phyloP scores from a whole-genome alignment of 257 asterid genomes.

The Perilla frutescens region DNA sequence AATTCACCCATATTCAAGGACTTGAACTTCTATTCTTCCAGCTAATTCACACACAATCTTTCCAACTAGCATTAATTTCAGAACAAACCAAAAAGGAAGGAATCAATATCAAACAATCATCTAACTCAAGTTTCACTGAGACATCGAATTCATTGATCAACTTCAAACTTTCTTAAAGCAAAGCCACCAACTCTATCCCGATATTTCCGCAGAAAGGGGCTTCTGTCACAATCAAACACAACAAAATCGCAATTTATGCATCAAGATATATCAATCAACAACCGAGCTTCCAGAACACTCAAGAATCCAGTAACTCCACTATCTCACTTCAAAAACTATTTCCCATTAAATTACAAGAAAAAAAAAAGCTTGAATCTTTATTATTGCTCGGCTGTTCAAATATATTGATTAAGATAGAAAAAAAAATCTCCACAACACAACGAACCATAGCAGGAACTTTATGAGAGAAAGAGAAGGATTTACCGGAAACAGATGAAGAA shows the following conservation, averaged over 20 bases:
- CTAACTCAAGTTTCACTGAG: constrained; percentile 17
- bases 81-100: constrained; percentile 10
- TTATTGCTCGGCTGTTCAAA: neutral
- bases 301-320: constrained; percentile 21
- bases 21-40: neutral
- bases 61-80: constrained; percentile 3
- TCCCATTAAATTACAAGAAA: constrained; percentile 29
- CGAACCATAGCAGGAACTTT: neutral
- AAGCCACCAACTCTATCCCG: constrained; percentile 13
- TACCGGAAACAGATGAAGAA: constrained; percentile 65
- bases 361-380: constrained; percentile 28
- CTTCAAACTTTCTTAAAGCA: constrained; percentile 11
- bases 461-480: constrained; percentile 26
- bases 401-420: constrained; percentile 12
- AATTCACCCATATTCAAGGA: neutral
- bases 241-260: neutral
- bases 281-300: constrained; percentile 3
- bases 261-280: constrained; percentile 29
- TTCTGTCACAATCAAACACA: constrained; percentile 14
- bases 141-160: constrained; percentile 20
- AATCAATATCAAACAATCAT: constrained; percentile 31
- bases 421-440: constrained; percentile 26
- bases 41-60: constrained; percentile 11
- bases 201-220: constrained; percentile 24
- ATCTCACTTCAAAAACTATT: constrained; percentile 7